Evolutionary conservation across 352 stramenopile genomes (phyloP), one percentile per base, ranked within the genome.

Genomic region (Globisporangium viniferum): DNA sequence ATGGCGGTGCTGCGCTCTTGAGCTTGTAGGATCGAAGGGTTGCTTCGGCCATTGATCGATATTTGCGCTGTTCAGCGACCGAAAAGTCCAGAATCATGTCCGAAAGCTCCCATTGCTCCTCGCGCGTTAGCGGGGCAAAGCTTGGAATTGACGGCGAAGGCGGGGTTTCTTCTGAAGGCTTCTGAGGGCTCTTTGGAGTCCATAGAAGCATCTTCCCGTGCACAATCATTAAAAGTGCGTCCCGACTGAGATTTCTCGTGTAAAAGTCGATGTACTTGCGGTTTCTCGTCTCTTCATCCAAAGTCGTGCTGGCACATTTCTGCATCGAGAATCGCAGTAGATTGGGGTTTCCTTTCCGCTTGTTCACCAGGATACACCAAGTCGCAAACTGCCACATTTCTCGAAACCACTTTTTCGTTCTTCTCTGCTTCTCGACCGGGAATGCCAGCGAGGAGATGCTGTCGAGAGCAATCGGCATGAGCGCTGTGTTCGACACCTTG

Each of bases 381-480:
- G 78, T 77, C 29, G 86, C 84, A 41, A 88, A 94, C 31, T 73
- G 75, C 86, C 86, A 94, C 80, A 92, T 90, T 20, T 62, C 75
- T 7, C 81, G 76, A n/a, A 89, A 71, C 84, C 84, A 92, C 27
- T 46, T 46, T 6, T 71, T 72, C 35, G 75, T 76, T 36, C 77
- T 78, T 39, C 68, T 68, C 9, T 83, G 76, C 27, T 80, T 86
- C 14, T 76, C 67, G 0, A 62, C 9, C n/a, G 27, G 49, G 48
- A 71, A 64, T 24, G 48, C 57, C 10, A 67, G 64, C 27, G 64
- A 53, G 10, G 72, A 59, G 10, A 63, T 41, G n/a, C 59, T 66
- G 29, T 54, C n/a, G 0, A 69, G 33, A 6, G 66, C 48, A 2
- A 86, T 55, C 5, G 84, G 84, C 59, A 92, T 61, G 14, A 91